These are phyloP conservation scores for Syncephalastrum contaminatum DNA, from an alignment of 371 early-diverging fungal species.

Conservation along the genomic window DNA sequence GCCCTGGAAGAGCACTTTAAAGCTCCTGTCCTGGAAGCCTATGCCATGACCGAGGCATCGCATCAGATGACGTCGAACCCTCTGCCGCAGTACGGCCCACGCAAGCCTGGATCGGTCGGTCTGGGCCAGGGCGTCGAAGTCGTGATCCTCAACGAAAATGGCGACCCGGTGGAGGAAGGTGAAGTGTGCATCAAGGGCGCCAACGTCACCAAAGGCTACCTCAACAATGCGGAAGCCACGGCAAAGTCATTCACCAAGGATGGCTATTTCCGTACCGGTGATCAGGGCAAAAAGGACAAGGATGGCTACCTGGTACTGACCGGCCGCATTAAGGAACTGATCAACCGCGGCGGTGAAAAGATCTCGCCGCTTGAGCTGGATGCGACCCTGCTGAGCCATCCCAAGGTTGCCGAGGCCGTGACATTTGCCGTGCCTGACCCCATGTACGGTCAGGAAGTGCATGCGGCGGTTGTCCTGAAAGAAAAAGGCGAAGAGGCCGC, in stretches of 20 bases:
- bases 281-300: conserved; percentile 72
- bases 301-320: conserved; percentile 76
- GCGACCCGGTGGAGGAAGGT: conserved; percentile 59
- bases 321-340: conserved; percentile 80
- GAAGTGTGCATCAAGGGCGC: conserved; percentile 85
- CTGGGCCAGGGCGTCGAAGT: conserved; percentile 81
- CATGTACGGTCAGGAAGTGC: conserved; percentile 82
- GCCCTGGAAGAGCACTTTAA: conserved; percentile 68
- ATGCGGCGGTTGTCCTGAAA: conserved; percentile 73
- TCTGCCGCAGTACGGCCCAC: conserved; percentile 64
- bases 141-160: conserved; percentile 67
- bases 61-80: conserved; percentile 91
- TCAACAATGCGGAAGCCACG: conserved; percentile 82
- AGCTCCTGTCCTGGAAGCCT: conserved; percentile 86
- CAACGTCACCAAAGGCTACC: conserved; percentile 79
- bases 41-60: conserved; percentile 92
- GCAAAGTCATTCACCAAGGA: conserved; percentile 61
- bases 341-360: conserved; percentile 83
- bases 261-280: conserved; percentile 80
- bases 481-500: conserved; percentile 24
- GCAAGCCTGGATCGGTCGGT: conserved; percentile 85
- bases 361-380: conserved; percentile 84
- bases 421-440: conserved; percentile 74
- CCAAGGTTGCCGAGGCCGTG: conserved; percentile 76
- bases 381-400: conserved; percentile 68